Base-by-base conservation (phyloP, 371 early-diverging fungal genomes). In the Rhizopus delemar region DNA sequence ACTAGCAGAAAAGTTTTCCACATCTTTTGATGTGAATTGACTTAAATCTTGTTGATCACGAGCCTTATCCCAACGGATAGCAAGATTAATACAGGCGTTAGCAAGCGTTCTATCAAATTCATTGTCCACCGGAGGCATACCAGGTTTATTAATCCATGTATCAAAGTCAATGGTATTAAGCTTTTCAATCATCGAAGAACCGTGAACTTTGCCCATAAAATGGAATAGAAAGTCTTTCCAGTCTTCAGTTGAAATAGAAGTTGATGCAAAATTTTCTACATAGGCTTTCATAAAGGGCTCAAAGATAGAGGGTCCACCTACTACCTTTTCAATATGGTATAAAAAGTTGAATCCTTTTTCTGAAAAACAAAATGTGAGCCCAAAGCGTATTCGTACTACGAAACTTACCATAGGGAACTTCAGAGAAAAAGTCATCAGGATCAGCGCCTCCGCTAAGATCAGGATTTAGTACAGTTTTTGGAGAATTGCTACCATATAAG, bases 361-460 rank as follows among this genome's bases (percentile, higher is more conserved):
- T 57, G 16, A 46, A 41, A 36, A n/a, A 22, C 22, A 22, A 13
- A 5, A 15, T 35, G 9, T 33, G 34, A 13, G 15, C 13, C 16
- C 33, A 32, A 33, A n/a, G 45, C 32, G 29, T 7, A 13, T 43
- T 45, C 9, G 41, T 11, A 9, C 31, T 33, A 15, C 9, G n/a
- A 43, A 32, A 8, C 56, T 46, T 81, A 84, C 87, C 93, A 80
- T 98, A 98, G 8, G 98, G 98, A 36, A 98, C 85, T 5, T 86
- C 80, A 12, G 92, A 93, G 68, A 94, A 96, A 38, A 89, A 91
- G 66, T 97, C 98, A 76, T 98, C 98, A 35, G 98, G 98, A 70
- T 98, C 96, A 60, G 89, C 80, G 32, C 86, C 89, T 22, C 75
- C 70, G 55, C 83, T 74, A 46, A 97, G 79, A 51, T 90, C 81